Percentiles rank a stretch among this genome's conserved stretches.
These are phyloP conservation scores for Voacanga thouarsii DNA, from an alignment of 257 asterid genomes.

Conservation along the genomic window DNA sequence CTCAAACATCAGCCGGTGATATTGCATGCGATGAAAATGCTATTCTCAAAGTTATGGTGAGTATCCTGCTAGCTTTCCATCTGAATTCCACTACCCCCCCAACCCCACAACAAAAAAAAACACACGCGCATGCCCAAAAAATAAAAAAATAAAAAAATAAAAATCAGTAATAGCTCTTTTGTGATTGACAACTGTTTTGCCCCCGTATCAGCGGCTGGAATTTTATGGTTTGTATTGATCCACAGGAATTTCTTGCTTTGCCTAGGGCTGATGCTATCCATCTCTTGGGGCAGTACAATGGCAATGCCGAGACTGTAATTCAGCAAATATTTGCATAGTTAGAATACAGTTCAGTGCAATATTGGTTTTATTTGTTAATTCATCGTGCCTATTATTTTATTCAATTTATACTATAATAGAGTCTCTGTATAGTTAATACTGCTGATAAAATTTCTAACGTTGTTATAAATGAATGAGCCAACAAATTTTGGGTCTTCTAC, in stretches of 20 bases:
- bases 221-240: conserved; percentile 1
- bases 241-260: conserved; percentile 95
- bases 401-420: conserved; percentile 4
- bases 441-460: too few species aligned
- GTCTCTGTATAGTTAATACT: neutral
- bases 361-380: conserved; percentile 23
- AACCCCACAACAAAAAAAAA: too few species aligned
- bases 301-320: conserved; percentile 88
- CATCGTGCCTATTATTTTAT: conserved; percentile 20
- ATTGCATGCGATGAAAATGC: conserved; percentile 82
- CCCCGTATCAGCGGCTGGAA: neutral
- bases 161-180: neutral
- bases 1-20: conserved; percentile 64
- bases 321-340: conserved; percentile 79
- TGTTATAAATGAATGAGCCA: neutral
- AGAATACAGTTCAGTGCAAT: neutral
- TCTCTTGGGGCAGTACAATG: conserved; percentile 86
- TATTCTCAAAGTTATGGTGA: conserved; percentile 92
- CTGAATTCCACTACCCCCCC: too few species aligned
- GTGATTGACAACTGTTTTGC: neutral
- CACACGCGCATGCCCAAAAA: too few species aligned
- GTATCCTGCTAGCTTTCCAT: conserved; percentile 23
- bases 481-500: too few species aligned
- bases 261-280: conserved; percentile 97
- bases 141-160: too few species aligned